phyloP scores from a whole-genome alignment of 495 filamentous ascomycete genomes.

The Penicillium soppii region DNA sequence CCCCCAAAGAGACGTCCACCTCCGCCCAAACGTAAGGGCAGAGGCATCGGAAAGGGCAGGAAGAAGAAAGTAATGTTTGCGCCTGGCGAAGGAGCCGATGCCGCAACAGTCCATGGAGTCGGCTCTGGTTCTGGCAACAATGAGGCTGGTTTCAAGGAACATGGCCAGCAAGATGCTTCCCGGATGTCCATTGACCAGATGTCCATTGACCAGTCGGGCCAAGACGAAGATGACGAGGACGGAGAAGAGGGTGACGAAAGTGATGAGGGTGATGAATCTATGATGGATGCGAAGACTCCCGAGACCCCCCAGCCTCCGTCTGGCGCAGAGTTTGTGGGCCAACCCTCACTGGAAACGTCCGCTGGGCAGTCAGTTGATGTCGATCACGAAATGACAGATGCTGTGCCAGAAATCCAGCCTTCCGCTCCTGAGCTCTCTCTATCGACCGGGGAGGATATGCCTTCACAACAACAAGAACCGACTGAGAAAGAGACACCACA shows the following conservation, averaged over 20 bases:
- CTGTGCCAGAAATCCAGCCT: constrained; percentile 24
- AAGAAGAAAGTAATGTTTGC: constrained; percentile 64
- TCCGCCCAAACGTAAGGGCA: constrained; percentile 73
- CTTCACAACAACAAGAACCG: not conserved
- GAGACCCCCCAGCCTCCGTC: constrained; percentile 33
- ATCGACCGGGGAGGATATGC: not conserved
- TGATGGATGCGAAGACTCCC: constrained; percentile 50
- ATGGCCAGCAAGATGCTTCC: constrained; percentile 35
- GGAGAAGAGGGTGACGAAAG: constrained; percentile 53
- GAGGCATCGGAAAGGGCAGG: constrained; percentile 64
- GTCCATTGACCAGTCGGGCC: constrained; percentile 40
- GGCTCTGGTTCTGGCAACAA: constrained; percentile 22
- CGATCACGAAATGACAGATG: constrained; percentile 27
- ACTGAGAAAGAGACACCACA: constrained; percentile 4
- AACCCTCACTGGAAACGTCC: constrained; percentile 16
- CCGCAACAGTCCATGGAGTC: constrained; percentile 32
- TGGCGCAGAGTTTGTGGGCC: constrained; percentile 21
- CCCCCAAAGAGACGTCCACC: constrained; percentile 63
- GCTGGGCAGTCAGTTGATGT: constrained; percentile 23
- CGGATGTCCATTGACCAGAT: constrained; percentile 25
- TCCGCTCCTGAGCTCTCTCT: constrained; percentile 17
- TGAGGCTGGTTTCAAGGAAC: constrained; percentile 21
- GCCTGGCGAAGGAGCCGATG: constrained; percentile 42
- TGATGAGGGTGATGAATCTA: constrained; percentile 57
- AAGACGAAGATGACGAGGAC: constrained; percentile 43